phyloP scores from a whole-genome alignment of 371 early-diverging fungal genomes.

The Mucor piriformis region DNA sequence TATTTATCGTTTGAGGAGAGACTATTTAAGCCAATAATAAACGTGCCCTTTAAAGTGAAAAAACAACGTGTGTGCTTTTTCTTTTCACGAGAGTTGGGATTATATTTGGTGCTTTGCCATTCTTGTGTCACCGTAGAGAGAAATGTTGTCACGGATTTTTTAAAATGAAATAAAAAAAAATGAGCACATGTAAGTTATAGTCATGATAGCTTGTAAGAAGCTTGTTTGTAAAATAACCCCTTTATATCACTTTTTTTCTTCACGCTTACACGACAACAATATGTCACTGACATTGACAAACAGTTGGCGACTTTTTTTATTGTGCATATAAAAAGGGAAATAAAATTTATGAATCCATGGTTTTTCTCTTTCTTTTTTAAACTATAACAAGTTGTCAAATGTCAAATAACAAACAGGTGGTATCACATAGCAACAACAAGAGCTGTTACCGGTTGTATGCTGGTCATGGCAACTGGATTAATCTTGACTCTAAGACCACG shows the following conservation, averaged over 20 bases:
- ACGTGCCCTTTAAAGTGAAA: slow-evolving; percentile 17
- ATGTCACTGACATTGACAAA: slow-evolving; percentile 25
- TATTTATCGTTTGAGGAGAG: background rate
- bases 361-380: background rate
- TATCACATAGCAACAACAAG: slow-evolving; percentile 1
- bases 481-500: slow-evolving; percentile 33
- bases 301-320: slow-evolving; percentile 16
- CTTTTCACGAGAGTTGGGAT: slow-evolving; percentile 20
- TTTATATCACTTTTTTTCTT: slow-evolving; percentile 6
- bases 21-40: slow-evolving; percentile 25
- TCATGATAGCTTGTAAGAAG: background rate
- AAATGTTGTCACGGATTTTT: slow-evolving; percentile 17
- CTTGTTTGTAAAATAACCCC: slow-evolving; percentile 4
- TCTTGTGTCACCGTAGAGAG: background rate
- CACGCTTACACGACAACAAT: slow-evolving; percentile 15
- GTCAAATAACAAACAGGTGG: slow-evolving; percentile 1
- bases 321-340: background rate
- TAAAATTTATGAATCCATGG: background rate
- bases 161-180: background rate
- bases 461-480: slow-evolving; percentile 54
- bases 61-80: slow-evolving; percentile 16
- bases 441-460: slow-evolving; percentile 41
- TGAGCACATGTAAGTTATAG: too few species aligned
- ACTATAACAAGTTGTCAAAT: background rate
- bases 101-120: slow-evolving; percentile 15